Percentiles rank a stretch among this genome's conserved stretches.
phyloP scores from a whole-genome alignment of 345 rosid species.

The Populus simonii region DNA sequence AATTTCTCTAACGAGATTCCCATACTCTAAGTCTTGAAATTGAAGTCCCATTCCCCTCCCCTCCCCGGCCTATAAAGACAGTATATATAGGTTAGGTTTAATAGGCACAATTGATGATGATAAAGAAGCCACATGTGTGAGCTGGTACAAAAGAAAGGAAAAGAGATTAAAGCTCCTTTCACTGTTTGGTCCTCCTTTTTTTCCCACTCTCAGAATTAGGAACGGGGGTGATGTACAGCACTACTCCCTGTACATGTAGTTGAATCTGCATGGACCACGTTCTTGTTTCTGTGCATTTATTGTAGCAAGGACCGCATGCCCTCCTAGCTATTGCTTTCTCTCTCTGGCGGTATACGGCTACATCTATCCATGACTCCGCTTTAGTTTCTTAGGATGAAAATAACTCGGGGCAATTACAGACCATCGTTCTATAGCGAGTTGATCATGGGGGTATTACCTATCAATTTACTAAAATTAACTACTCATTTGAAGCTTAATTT shows the following conservation, averaged over 20 bases:
- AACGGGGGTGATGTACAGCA: background rate
- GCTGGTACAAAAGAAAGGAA: background rate
- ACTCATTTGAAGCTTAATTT: too few species aligned
- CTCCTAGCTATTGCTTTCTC: background rate
- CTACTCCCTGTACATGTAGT: background rate
- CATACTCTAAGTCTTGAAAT: slow-evolving; percentile 14
- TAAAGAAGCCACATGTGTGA: slow-evolving; percentile 32
- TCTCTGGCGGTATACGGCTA: slow-evolving; percentile 19
- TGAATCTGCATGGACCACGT: slow-evolving; percentile 20
- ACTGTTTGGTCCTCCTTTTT: background rate
- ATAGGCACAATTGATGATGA: slow-evolving; percentile 41
- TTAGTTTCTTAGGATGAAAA: background rate
- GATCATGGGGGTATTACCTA: background rate
- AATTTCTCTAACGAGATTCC: slow-evolving; percentile 15
- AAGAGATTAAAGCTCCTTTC: background rate
- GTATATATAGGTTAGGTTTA: slow-evolving; percentile 43
- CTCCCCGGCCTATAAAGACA: slow-evolving; percentile 20
- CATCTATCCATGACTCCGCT: background rate
- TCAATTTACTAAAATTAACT: background rate
- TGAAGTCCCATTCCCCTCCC: slow-evolving; percentile 4
- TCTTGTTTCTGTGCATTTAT: slow-evolving; percentile 12
- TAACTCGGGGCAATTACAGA: background rate
- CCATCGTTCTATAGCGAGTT: background rate
- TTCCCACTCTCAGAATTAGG: background rate
- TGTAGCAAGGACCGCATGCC: slow-evolving; percentile 3